Conservation (phyloP, 257 asterid genomes). For the Cinchona pubescens region DNA sequence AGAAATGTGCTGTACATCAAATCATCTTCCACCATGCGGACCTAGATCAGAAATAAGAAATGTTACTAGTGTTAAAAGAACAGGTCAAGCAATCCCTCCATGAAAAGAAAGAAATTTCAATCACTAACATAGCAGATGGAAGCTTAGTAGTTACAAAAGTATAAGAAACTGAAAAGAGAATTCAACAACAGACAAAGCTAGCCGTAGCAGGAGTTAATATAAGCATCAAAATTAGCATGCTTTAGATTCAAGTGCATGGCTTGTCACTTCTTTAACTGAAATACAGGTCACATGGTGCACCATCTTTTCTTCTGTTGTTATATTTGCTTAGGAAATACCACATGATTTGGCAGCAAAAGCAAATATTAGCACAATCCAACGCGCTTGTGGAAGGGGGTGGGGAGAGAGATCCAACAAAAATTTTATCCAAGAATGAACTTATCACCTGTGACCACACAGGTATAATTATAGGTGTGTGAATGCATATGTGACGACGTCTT, state of each 20-base stretch:
- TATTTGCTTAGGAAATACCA: neutral
- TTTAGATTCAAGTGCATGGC: neutral
- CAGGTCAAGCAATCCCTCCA: neutral
- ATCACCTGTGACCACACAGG: slow-evolving; percentile 99
- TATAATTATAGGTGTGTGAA: slow-evolving; percentile 94
- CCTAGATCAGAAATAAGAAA: slow-evolving; percentile 41
- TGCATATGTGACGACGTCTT: slow-evolving; percentile 86
- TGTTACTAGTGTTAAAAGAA: neutral
- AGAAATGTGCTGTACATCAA: slow-evolving; percentile 94
- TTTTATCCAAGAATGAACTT: slow-evolving; percentile 1
- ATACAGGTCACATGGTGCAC: neutral
- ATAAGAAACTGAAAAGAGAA: neutral
- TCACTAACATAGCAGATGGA: neutral
- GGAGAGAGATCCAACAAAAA: neutral
- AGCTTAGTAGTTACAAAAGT: neutral
- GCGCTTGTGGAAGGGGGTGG: neutral
- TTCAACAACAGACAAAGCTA: neutral
- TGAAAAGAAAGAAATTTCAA: neutral
- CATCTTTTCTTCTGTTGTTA: neutral
- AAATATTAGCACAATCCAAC: neutral
- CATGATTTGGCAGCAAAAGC: neutral
- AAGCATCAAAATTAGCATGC: neutral
- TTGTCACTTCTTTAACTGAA: neutral
- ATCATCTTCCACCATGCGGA: slow-evolving; percentile 99
- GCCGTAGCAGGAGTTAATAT: neutral